Evolutionary conservation across 2,329 filamentous ascomycete genomes (phyloP).

Genomic region (Monilinia fructigena): DNA sequence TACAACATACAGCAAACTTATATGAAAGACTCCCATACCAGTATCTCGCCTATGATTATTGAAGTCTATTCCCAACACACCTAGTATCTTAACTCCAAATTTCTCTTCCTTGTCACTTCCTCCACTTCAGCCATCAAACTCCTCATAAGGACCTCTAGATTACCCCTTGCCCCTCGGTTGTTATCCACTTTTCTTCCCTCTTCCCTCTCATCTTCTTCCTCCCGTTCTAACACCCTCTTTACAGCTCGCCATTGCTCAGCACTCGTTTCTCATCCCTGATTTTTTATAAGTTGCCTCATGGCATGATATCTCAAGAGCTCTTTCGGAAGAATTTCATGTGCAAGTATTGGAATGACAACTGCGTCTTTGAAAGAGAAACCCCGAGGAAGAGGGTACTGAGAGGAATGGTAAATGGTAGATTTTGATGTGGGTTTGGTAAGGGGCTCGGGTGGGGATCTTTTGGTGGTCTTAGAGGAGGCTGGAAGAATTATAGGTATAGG

Average conservation of each 20-base stretch:
- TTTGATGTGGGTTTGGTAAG: not conserved
- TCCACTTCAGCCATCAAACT: not conserved
- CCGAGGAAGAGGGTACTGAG: not conserved
- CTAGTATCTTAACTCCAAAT: not conserved
- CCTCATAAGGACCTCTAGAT: not conserved
- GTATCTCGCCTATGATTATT: too few relatives aligned
- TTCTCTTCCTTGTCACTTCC: too few relatives aligned
- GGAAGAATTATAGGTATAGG: not conserved
- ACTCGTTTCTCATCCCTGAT: constrained; percentile 14
- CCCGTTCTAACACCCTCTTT: not conserved
- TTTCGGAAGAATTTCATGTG: not conserved
- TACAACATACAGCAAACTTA: too few relatives aligned
- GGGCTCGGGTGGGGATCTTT: too few relatives aligned
- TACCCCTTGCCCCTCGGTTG: not conserved
- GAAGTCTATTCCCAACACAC: too few relatives aligned
- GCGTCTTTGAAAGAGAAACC: not conserved
- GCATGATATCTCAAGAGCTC: constrained; percentile 1
- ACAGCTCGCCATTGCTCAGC: constrained; percentile 8
- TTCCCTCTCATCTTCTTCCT: not conserved
- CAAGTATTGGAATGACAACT: not conserved
- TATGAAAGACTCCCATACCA: too few relatives aligned
- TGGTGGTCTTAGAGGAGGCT: not conserved
- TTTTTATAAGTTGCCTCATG: not conserved
- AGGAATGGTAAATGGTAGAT: not conserved
- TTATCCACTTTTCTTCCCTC: not conserved